Evolutionary conservation across 768 basidiomycete genomes (phyloP).

Genomic region (Boletus subcaerulescens): DNA sequence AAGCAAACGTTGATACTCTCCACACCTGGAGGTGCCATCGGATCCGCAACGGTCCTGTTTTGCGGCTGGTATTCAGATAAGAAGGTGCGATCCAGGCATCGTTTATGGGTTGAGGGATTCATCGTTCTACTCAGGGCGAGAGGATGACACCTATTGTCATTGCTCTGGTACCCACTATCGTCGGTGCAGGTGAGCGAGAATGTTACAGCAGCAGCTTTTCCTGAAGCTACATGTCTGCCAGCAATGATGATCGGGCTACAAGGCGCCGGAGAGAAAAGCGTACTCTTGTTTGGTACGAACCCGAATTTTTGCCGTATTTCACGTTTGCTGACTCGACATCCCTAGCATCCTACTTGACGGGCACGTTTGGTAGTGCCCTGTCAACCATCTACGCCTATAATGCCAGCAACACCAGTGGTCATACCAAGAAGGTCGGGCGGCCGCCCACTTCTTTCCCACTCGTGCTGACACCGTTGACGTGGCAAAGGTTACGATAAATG

Average conservation of each 20-base stretch:
- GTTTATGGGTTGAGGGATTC: background rate
- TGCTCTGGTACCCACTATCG: conserved; percentile 55
- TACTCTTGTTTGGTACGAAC: conserved; percentile 51
- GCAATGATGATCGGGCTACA: conserved; percentile 56
- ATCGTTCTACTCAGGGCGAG: conserved; percentile 39
- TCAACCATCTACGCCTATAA: conserved; percentile 63
- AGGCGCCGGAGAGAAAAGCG: conserved; percentile 46
- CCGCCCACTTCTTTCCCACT: background rate
- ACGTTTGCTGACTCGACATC: background rate
- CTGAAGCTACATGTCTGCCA: conserved; percentile 7
- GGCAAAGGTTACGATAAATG: conserved; percentile 52
- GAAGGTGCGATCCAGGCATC: conserved; percentile 38
- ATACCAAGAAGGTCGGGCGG: conserved; percentile 62
- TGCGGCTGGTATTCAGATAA: conserved; percentile 68
- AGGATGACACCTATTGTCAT: conserved; percentile 61
- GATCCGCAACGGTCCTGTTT: conserved; percentile 43
- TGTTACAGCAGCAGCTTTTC: background rate
- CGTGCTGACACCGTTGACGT: background rate
- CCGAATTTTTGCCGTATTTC: background rate
- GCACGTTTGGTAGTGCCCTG: conserved; percentile 59
- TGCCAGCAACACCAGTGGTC: conserved; percentile 59
- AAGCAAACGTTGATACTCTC: conserved; percentile 50
- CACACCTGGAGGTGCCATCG: conserved; percentile 54
- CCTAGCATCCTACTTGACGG: conserved; percentile 46
- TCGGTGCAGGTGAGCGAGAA: conserved; percentile 44